Evolutionary conservation across 768 basidiomycete genomes (phyloP).

Genomic region (Phylloporus scabripes): DNA sequence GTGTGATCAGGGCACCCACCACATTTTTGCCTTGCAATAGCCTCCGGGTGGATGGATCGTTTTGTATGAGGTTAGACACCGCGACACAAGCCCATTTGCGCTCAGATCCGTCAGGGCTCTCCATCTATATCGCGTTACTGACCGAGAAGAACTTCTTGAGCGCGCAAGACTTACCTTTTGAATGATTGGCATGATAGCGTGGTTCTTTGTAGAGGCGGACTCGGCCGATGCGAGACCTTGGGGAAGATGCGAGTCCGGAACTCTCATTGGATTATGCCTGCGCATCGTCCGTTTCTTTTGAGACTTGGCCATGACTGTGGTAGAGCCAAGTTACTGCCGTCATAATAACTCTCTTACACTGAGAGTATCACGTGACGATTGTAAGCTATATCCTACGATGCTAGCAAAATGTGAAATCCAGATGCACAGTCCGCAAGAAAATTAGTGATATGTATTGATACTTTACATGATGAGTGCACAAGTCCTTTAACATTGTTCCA

Average conservation of each 20-base stretch:
- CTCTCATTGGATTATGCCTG: constrained; percentile 89
- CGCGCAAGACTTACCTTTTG: constrained; percentile 59
- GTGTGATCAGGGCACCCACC: constrained; percentile 77
- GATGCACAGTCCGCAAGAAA: background rate
- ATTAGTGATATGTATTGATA: constrained; percentile 23
- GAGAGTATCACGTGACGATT: background rate
- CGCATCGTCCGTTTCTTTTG: constrained; percentile 84
- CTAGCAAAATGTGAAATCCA: background rate
- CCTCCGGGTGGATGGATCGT: constrained; percentile 87
- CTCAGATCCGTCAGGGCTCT: constrained; percentile 68
- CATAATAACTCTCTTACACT: background rate
- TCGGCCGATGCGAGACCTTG: constrained; percentile 74
- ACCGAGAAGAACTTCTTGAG: background rate
- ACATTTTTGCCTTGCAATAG: constrained; percentile 88
- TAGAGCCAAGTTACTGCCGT: background rate
- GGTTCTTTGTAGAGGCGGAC: constrained; percentile 66
- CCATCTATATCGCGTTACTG: constrained; percentile 46
- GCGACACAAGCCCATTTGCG: constrained; percentile 96
- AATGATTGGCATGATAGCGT: constrained; percentile 81
- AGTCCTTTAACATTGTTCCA: constrained; percentile 6
- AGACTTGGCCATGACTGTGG: constrained; percentile 74
- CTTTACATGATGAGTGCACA: constrained; percentile 14
- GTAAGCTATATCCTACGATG: too few species aligned
- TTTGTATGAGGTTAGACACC: constrained; percentile 92
- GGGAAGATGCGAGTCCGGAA: constrained; percentile 88